These are phyloP conservation scores for Fennellomyces sp. DNA, from an alignment of 371 early-diverging fungal species.

Conservation along the genomic window DNA sequence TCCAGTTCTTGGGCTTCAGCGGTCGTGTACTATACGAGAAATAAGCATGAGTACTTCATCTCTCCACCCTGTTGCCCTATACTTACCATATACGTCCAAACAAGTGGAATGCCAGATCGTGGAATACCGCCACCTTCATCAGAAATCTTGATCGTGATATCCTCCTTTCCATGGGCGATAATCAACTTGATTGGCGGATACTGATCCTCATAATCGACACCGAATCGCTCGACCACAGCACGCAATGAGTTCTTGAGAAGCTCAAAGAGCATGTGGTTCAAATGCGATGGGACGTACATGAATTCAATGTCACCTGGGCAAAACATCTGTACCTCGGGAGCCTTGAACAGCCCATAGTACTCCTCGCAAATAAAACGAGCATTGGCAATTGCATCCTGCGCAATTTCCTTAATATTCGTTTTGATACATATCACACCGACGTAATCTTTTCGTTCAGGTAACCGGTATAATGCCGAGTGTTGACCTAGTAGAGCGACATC, in stretches of 20 bases:
- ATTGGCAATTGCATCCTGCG: conserved; percentile 91
- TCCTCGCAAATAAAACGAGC: conserved; percentile 95
- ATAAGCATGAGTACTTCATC: background rate
- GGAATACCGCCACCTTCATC: conserved; percentile 99
- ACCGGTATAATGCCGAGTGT: conserved; percentile 77
- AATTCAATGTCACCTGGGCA: conserved; percentile 88
- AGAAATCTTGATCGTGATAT: conserved; percentile 95
- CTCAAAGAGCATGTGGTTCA: conserved; percentile 99
- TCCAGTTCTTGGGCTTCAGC: conserved; percentile 88
- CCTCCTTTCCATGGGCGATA: conserved; percentile 95
- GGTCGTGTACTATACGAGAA: conserved; percentile 78
- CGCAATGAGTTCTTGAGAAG: conserved; percentile 95
- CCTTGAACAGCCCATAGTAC: conserved; percentile 85
- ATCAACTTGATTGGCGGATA: conserved; percentile 93
- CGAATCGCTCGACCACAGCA: conserved; percentile 93
- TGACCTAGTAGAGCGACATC: too few relatives aligned
- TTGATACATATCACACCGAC: conserved; percentile 96
- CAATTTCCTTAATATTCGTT: conserved; percentile 81
- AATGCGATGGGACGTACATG: conserved; percentile 96
- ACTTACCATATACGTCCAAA: conserved; percentile 94
- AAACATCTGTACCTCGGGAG: conserved; percentile 85
- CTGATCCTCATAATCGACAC: conserved; percentile 80
- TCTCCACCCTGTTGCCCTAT: background rate
- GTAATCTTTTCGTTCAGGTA: conserved; percentile 70
- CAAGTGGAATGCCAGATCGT: conserved; percentile 86